Evolutionary conservation across 768 basidiomycete genomes (phyloP).

Genomic region (Amanita pseudoporphyria): DNA sequence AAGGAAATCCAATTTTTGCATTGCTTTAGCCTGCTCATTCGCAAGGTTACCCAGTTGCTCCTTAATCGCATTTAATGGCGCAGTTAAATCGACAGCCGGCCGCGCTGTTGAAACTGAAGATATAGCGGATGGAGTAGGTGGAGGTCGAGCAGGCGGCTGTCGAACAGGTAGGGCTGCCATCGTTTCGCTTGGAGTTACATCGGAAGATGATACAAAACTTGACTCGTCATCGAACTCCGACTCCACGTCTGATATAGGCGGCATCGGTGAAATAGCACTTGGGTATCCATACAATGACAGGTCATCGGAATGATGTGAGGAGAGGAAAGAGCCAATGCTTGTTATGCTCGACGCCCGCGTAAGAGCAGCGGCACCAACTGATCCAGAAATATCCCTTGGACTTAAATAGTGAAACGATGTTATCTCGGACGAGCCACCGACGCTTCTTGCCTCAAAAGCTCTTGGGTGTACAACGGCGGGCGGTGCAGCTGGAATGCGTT

Average conservation of each 20-base stretch:
- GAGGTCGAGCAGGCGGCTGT: slow-evolving; percentile 9
- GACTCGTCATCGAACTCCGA: slow-evolving; percentile 13
- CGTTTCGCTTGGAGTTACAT: slow-evolving; percentile 12
- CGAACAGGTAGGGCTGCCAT: slow-evolving; percentile 5
- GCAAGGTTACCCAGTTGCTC: slow-evolving; percentile 50
- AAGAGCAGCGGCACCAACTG: slow-evolving; percentile 15
- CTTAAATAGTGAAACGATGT: slow-evolving; percentile 1
- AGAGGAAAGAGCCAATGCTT: slow-evolving; percentile 33
- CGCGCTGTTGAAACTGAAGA: slow-evolving; percentile 20
- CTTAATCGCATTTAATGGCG: slow-evolving; percentile 47
- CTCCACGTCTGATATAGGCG: slow-evolving; percentile 5
- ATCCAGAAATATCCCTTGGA: not conserved
- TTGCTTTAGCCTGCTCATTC: slow-evolving; percentile 52
- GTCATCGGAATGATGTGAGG: slow-evolving; percentile 71
- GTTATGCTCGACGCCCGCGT: slow-evolving; percentile 31
- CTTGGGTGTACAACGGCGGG: not conserved
- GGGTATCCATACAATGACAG: slow-evolving; percentile 27
- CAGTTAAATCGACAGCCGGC: slow-evolving; percentile 34
- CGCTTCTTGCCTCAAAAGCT: slow-evolving; percentile 2
- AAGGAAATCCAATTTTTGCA: slow-evolving; percentile 54
- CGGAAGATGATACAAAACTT: slow-evolving; percentile 11
- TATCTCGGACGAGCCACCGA: slow-evolving; percentile 4
- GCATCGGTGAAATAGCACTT: not conserved
- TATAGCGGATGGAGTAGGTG: slow-evolving; percentile 7
- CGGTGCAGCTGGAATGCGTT: not conserved